phyloP scores from a whole-genome alignment of 176 grass and related monocot genomes.

The Aegilops bicornis region DNA sequence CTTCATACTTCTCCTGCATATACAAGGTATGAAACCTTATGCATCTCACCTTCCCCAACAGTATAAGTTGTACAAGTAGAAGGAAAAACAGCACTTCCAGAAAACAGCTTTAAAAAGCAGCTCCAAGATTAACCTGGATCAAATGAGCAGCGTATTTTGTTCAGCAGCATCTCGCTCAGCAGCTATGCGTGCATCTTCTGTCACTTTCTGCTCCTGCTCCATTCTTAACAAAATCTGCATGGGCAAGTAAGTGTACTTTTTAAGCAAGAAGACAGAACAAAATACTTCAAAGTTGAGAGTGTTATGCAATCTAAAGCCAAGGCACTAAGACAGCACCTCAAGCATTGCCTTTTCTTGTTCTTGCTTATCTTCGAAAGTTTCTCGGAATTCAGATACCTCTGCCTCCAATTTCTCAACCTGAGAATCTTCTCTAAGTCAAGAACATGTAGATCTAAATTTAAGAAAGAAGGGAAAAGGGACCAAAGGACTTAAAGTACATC shows the following conservation, averaged over 20 bases:
- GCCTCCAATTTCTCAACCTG: conserved; percentile 90
- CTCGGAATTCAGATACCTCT: conserved; percentile 61
- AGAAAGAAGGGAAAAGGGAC: background rate
- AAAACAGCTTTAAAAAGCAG: conserved; percentile 8
- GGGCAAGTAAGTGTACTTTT: conserved; percentile 12
- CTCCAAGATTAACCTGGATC: conserved; percentile 64
- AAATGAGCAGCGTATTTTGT: conserved; percentile 69
- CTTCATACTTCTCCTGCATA: conserved; percentile 87
- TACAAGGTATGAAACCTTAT: conserved; percentile 15
- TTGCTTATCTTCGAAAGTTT: conserved; percentile 74
- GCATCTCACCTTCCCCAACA: conserved; percentile 18
- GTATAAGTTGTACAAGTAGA: conserved; percentile 20
- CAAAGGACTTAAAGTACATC: conserved; percentile 5
- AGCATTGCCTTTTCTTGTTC: conserved; percentile 88
- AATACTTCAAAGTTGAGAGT: conserved; percentile 5
- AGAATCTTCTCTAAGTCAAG: conserved; percentile 39
- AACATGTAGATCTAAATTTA: background rate
- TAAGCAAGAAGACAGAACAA: conserved; percentile 25
- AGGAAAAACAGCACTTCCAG: conserved; percentile 20
- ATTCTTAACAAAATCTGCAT: conserved; percentile 84
- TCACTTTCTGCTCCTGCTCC: conserved; percentile 91
- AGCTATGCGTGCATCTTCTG: conserved; percentile 87
- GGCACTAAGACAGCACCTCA: conserved; percentile 79
- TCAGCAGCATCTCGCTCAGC: conserved; percentile 85
- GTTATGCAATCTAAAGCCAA: conserved; percentile 5